phyloP scores from a whole-genome alignment of 441 rosid species.

The Eruca vesicaria region DNA sequence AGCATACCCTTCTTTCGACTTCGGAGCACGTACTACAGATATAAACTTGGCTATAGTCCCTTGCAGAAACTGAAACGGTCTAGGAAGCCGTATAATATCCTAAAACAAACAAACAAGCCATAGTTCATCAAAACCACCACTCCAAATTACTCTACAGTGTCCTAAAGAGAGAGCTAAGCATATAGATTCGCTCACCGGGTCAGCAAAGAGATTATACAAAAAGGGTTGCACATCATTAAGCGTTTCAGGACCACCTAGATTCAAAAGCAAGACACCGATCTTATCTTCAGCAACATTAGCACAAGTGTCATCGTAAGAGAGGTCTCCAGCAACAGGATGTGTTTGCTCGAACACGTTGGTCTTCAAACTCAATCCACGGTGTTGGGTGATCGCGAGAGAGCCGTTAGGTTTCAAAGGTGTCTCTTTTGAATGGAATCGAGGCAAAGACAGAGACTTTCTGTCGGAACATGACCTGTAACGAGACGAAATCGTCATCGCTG shows the following conservation, averaged over 20 bases:
- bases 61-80: slow-evolving; percentile 80
- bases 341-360: slow-evolving; percentile 42
- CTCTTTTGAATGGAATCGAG: slow-evolving; percentile 25
- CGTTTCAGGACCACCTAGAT: slow-evolving; percentile 96
- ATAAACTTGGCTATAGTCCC: slow-evolving; percentile 75
- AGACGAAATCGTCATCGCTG: neutral
- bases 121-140: neutral
- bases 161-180: neutral
- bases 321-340: slow-evolving; percentile 43
- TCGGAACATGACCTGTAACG: slow-evolving; percentile 31
- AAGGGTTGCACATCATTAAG: slow-evolving; percentile 90
- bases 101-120: slow-evolving; percentile 37
- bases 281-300: slow-evolving; percentile 54
- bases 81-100: slow-evolving; percentile 92
- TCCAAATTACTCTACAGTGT: neutral
- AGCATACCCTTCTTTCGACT: slow-evolving; percentile 95
- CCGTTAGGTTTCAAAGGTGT: slow-evolving; percentile 26
- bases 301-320: slow-evolving; percentile 37
- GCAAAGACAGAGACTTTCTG: slow-evolving; percentile 19
- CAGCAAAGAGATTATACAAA: slow-evolving; percentile 91
- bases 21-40: slow-evolving; percentile 82
- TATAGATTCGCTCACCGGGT: slow-evolving; percentile 60
- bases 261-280: slow-evolving; percentile 82
- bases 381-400: slow-evolving; percentile 16
- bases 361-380: slow-evolving; percentile 31